Conservation (phyloP, 179 eudicot species). For the Actinidia arguta region DNA sequence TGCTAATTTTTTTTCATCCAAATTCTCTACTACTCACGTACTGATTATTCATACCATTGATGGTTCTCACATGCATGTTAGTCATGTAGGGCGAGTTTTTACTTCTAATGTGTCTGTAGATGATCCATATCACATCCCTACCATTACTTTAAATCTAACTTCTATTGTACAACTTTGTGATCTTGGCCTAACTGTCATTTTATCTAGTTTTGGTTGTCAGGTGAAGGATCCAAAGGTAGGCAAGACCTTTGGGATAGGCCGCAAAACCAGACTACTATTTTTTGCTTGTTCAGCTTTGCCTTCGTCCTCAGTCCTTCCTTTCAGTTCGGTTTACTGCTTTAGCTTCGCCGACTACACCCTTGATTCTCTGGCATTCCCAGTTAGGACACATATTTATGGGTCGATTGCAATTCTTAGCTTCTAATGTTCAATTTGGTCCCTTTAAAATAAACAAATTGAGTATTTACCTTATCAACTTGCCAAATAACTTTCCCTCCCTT, state of each 20-base stretch:
- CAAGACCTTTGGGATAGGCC: slow-evolving; percentile 11
- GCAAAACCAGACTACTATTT: background rate
- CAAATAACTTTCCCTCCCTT: no score
- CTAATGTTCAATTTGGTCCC: no score
- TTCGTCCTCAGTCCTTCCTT: background rate
- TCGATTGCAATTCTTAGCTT: no score
- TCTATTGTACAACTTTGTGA: slow-evolving; percentile 18
- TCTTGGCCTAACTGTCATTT: slow-evolving; percentile 8
- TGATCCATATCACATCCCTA: background rate
- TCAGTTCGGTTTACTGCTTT: no score
- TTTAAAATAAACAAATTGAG: no score
- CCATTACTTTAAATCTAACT: slow-evolving; percentile 3
- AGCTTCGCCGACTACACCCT: no score
- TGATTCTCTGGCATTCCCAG: no score
- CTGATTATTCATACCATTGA: background rate
- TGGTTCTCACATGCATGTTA: background rate
- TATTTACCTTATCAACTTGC: no score
- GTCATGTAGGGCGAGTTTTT: background rate
- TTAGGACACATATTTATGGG: no score
- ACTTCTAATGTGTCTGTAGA: background rate
- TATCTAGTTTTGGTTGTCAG: slow-evolving; percentile 4
- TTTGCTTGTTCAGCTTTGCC: background rate
- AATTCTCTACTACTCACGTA: background rate
- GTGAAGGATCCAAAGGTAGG: slow-evolving; percentile 19
- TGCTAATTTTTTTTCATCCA: background rate